A percentile compares a stretch with the other conserved stretches of the same genome.
These are phyloP conservation scores for Limonium bicolor DNA, from an alignment of 148 eudicot genomes.

Conservation along the genomic window DNA sequence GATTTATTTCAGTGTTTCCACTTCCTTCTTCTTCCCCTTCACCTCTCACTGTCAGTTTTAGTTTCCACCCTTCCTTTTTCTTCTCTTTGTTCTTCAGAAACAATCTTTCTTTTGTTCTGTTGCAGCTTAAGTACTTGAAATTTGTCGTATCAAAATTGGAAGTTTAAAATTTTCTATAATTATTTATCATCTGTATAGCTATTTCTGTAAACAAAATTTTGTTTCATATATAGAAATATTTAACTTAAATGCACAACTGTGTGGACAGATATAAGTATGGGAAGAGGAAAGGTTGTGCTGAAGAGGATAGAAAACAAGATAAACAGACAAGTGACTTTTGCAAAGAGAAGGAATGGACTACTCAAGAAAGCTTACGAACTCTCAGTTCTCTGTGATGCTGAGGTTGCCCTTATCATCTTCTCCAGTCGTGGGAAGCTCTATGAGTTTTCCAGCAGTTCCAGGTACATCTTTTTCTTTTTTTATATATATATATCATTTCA, in stretches of 20 bases:
- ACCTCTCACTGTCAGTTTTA: too few relatives aligned
- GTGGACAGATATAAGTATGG: conserved; percentile 11
- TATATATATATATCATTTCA: not conserved
- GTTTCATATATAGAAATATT: not conserved
- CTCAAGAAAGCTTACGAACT: conserved; percentile 49
- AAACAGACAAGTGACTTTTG: conserved; percentile 52
- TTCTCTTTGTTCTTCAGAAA: too few relatives aligned
- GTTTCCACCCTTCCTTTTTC: too few relatives aligned
- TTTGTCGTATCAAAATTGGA: too few relatives aligned
- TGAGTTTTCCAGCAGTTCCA: conserved; percentile 20
- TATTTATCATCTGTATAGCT: not conserved
- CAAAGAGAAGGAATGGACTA: conserved; percentile 47
- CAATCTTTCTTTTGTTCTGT: too few relatives aligned
- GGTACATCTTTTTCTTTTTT: not conserved
- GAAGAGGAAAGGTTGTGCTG: conserved; percentile 50
- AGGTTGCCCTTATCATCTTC: conserved; percentile 43
- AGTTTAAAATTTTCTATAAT: not conserved
- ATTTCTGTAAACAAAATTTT: too few relatives aligned
- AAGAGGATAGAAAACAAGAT: conserved; percentile 57
- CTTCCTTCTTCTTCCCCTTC: too few relatives aligned
- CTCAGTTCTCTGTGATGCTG: conserved; percentile 54
- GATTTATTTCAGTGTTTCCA: too few relatives aligned
- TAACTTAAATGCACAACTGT: not conserved
- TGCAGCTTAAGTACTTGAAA: too few relatives aligned
- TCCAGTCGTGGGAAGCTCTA: conserved; percentile 42